Percentiles rank a stretch among this genome's conserved stretches.
Evolutionary conservation across 139 green algal genomes (phyloP).

Genomic region (Coelastrella sp.): DNA sequence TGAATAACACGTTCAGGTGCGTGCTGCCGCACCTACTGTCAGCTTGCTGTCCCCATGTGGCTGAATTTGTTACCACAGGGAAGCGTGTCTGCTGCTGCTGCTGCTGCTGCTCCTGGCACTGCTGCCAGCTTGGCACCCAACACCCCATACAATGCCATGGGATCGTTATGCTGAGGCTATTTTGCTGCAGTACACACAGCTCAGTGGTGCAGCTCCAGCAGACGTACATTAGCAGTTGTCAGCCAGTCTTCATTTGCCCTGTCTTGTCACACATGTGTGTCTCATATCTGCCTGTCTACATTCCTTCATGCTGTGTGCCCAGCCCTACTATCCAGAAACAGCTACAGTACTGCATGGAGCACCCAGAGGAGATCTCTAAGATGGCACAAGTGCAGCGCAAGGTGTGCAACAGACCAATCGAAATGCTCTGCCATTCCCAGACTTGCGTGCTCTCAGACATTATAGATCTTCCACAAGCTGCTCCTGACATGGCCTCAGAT

Average conservation of each 20-base stretch:
- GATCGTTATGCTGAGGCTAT: too few species aligned
- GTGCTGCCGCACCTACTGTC: not conserved
- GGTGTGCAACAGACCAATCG: slow-evolving; percentile 55
- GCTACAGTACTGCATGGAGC: slow-evolving; percentile 88
- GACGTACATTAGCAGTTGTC: too few species aligned
- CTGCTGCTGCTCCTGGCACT: not conserved
- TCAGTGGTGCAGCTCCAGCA: too few species aligned
- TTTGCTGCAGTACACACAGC: too few species aligned
- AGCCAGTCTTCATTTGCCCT: too few species aligned
- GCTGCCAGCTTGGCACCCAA: not conserved
- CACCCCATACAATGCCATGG: too few species aligned
- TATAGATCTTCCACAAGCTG: too few species aligned
- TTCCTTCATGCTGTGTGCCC: not conserved
- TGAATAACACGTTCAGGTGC: slow-evolving; percentile 88
- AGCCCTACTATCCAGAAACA: slow-evolving; percentile 36
- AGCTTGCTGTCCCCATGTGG: too few species aligned
- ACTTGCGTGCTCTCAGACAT: too few species aligned
- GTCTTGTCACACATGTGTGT: too few species aligned
- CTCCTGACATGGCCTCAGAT: too few species aligned
- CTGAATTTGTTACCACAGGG: not conserved
- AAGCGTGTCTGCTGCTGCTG: not conserved
- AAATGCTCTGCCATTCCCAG: not conserved
- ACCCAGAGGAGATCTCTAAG: slow-evolving; percentile 95
- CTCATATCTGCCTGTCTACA: not conserved
- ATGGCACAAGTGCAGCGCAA: slow-evolving; percentile 92